Evolutionary conservation across 1,139 yeast genomes (phyloP).

Genomic region (Pichia inconspicua): DNA sequence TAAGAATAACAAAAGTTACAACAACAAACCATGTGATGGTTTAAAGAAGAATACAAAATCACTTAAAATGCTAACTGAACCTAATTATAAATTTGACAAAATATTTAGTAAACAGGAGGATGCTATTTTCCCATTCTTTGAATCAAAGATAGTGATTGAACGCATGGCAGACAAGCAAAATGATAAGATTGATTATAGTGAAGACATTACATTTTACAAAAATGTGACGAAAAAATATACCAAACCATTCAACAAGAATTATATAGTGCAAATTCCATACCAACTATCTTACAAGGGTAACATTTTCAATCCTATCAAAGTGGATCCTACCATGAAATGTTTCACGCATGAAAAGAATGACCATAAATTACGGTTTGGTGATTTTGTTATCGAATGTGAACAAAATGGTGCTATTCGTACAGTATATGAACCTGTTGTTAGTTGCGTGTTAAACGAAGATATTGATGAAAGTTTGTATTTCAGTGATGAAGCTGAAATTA

Average conservation of each 20-base stretch:
- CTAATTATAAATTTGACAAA: slow-evolving; percentile 15
- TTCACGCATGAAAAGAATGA: slow-evolving; percentile 6
- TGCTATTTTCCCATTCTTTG: slow-evolving; percentile 19
- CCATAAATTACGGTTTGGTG: slow-evolving; percentile 13
- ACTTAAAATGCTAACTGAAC: slow-evolving; percentile 9
- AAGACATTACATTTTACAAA: slow-evolving; percentile 8
- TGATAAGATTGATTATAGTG: slow-evolving; percentile 18
- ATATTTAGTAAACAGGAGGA: slow-evolving; percentile 12
- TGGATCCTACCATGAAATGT: slow-evolving; percentile 13
- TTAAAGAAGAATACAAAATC: background rate
- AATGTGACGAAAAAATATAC: slow-evolving; percentile 19
- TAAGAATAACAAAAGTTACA: slow-evolving; percentile 1
- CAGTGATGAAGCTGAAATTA: slow-evolving; percentile 10
- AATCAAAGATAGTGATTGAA: slow-evolving; percentile 1
- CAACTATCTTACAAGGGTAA: background rate
- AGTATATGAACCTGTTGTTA: background rate
- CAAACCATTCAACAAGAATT: slow-evolving; percentile 13
- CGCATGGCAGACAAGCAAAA: slow-evolving; percentile 7
- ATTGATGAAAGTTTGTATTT: slow-evolving; percentile 8
- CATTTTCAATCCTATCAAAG: background rate
- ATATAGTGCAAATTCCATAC: slow-evolving; percentile 1
- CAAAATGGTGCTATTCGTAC: slow-evolving; percentile 1
- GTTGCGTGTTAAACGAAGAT: background rate
- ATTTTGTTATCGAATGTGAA: slow-evolving; percentile 2
- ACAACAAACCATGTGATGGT: background rate